phyloP scores from a whole-genome alignment of 495 filamentous ascomycete species.

The Pyronema domesticum region DNA sequence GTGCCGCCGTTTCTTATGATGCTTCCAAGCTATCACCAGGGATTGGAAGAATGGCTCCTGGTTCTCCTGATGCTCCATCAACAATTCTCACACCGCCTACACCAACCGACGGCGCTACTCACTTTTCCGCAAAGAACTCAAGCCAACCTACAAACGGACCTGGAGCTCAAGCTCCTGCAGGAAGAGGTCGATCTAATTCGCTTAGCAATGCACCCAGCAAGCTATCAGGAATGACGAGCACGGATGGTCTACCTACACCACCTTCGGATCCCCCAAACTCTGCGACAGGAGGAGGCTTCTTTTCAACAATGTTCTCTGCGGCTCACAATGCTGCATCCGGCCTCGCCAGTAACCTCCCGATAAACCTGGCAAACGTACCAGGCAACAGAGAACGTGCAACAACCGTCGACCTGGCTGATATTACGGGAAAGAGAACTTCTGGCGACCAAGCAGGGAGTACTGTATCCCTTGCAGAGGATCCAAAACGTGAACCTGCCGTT shows the following conservation, averaged over 20 bases:
- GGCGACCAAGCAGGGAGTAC: constrained; percentile 6
- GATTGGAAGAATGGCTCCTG: background rate
- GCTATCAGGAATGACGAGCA: constrained; percentile 57
- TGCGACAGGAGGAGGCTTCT: constrained; percentile 46
- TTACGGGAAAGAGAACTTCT: constrained; percentile 25
- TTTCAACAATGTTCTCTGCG: constrained; percentile 78
- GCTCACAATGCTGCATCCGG: constrained; percentile 88
- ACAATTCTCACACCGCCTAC: constrained; percentile 23
- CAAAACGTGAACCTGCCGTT: constrained; percentile 55
- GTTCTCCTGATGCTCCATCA: constrained; percentile 9
- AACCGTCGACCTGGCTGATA: constrained; percentile 26
- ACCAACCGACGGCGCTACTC: constrained; percentile 27
- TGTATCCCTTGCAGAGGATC: constrained; percentile 22
- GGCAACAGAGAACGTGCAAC: constrained; percentile 23
- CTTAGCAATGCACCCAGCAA: constrained; percentile 63
- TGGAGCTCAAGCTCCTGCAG: background rate
- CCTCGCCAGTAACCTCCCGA: constrained; percentile 61
- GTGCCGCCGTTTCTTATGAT: background rate
- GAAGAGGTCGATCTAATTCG: constrained; percentile 40
- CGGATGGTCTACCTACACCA: constrained; percentile 46
- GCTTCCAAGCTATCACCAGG: background rate
- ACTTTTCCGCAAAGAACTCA: constrained; percentile 19
- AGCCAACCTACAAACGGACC: constrained; percentile 46
- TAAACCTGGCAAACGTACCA: constrained; percentile 30
- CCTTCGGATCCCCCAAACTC: constrained; percentile 31